A percentile compares a stretch with the other conserved stretches of the same genome.
Conservation (phyloP, 1,284 basidiomycete species). For the Sanghuangporus sanghuang region DNA sequence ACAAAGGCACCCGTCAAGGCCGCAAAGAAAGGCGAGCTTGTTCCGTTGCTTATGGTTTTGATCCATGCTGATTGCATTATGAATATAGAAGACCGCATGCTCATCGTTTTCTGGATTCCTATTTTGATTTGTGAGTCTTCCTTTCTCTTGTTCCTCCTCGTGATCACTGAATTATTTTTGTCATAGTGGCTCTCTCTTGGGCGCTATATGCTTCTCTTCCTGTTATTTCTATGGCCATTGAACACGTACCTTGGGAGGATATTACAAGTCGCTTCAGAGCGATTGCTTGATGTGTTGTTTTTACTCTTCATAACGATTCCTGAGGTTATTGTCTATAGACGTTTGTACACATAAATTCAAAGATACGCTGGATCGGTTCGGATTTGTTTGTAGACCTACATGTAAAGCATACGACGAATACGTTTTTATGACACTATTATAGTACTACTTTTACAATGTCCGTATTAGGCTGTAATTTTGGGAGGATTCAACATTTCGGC, state of each 20-base stretch:
- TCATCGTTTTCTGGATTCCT: conserved; percentile 83
- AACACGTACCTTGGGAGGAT: conserved; percentile 5
- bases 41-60: background rate
- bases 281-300: background rate
- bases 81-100: too few species aligned
- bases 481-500: background rate
- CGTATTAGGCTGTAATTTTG: too few species aligned
- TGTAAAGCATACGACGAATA: background rate
- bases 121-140: conserved; percentile 68
- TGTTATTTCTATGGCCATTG: conserved; percentile 24
- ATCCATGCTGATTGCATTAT: conserved; percentile 60
- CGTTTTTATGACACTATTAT: background rate
- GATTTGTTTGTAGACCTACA: conserved; percentile 6
- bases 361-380: background rate
- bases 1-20: conserved; percentile 43
- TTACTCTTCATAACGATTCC: background rate
- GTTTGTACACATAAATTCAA: background rate
- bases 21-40: conserved; percentile 65
- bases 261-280: background rate
- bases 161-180: background rate
- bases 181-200: conserved; percentile 24
- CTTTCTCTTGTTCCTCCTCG: background rate
- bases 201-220: conserved; percentile 18
- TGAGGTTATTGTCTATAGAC: background rate
- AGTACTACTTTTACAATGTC: background rate